phyloP scores from a whole-genome alignment of 805 yeast genomes.

The Limtongia smithiae region DNA sequence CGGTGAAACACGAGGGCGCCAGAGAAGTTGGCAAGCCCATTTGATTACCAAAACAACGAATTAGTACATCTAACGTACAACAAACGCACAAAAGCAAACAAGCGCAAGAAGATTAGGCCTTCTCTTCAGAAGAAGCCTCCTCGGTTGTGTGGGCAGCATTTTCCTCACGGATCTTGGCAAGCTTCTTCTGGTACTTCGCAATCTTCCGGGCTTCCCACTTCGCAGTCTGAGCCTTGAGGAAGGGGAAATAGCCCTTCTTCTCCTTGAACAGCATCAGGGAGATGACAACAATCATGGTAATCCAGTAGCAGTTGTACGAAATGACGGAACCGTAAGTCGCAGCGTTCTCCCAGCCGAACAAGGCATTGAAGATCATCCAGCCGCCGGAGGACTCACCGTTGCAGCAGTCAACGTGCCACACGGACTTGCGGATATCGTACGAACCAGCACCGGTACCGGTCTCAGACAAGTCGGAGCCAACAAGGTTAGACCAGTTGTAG shows the following conservation, averaged over 20 bases:
- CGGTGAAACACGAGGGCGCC: no score
- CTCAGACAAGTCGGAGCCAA: conserved; percentile 96
- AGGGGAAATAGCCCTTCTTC: conserved; percentile 50
- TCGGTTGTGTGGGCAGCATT: no score
- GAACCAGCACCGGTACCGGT: conserved; percentile 94
- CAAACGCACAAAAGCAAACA: no score
- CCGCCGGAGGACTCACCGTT: conserved; percentile 88
- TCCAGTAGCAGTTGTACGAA: conserved; percentile 87
- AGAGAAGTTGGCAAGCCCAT: no score
- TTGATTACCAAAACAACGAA: no score
- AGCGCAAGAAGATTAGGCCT: no score
- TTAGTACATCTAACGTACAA: no score
- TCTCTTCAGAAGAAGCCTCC: no score
- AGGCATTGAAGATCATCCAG: conserved; percentile 95
- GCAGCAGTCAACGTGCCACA: conserved; percentile 98
- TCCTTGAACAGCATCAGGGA: conserved; percentile 75
- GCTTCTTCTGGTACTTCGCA: conserved; percentile 1
- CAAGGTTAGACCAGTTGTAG: conserved; percentile 55
- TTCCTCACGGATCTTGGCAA: no score
- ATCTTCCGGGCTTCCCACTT: conserved; percentile 12
- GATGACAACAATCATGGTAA: conserved; percentile 55
- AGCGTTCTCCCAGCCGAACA: conserved; percentile 95
- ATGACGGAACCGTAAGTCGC: conserved; percentile 92
- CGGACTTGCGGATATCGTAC: conserved; percentile 70
- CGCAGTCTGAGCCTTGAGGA: conserved; percentile 13